These are phyloP conservation scores for Pythium aristosporum DNA, from an alignment of 352 stramenopile species.

Conservation along the genomic window DNA sequence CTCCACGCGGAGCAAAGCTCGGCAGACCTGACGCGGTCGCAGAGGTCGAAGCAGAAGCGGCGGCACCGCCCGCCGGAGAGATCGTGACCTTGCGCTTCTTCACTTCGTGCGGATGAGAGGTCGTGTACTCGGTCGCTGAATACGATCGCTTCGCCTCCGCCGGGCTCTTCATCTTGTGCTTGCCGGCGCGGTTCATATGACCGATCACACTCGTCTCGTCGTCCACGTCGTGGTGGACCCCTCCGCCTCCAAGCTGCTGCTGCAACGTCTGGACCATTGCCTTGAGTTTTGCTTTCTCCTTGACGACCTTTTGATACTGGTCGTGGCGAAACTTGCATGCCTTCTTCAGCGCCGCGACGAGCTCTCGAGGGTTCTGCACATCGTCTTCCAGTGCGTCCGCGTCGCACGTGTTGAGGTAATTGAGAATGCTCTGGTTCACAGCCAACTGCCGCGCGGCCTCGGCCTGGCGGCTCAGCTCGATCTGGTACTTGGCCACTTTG, in stretches of 20 bases:
- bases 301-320: constrained; percentile 82
- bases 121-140: constrained; percentile 22
- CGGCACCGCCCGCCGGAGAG: constrained; percentile 6
- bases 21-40: neutral
- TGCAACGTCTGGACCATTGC: constrained; percentile 54
- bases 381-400: constrained; percentile 67
- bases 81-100: constrained; percentile 64
- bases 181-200: neutral
- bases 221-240: constrained; percentile 3
- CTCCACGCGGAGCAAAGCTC: constrained; percentile 30
- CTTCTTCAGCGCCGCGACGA: constrained; percentile 80
- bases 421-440: constrained; percentile 76
- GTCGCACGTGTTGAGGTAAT: constrained; percentile 73
- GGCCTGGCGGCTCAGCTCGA: constrained; percentile 63
- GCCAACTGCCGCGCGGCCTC: constrained; percentile 43
- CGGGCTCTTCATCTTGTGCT: constrained; percentile 24
- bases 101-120: constrained; percentile 33
- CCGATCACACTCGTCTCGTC: neutral
- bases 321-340: constrained; percentile 79
- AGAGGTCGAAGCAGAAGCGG: constrained; percentile 3
- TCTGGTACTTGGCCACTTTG: constrained; percentile 78
- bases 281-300: constrained; percentile 74
- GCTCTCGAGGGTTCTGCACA: constrained; percentile 71
- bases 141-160: constrained; percentile 35
- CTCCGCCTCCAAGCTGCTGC: constrained; percentile 13